Evolutionary conservation across 1,139 yeast species (phyloP), one percentile per base, ranked within the genome.

Genomic region (Nakaseomyces bracarensis): DNA sequence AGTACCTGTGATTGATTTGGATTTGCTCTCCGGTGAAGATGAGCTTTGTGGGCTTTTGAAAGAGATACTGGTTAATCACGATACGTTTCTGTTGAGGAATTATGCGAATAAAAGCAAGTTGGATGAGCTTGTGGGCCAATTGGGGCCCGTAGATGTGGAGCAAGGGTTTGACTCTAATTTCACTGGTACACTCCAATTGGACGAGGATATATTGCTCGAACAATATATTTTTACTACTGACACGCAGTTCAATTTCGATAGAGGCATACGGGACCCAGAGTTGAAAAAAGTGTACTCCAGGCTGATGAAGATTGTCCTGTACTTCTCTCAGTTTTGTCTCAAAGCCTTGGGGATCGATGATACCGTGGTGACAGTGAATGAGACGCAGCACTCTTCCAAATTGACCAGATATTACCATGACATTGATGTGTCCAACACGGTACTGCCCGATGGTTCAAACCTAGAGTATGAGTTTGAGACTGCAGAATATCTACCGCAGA

Each of bases 111-210:
- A 47, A 36, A 48, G 43, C 2, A 40, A 41, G 1, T 35, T 59
- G 19, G 50, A 47, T 29, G 43, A 34, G 3, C 42, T 53, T 36
- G 6, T 49, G 14, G 37, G 30, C 2, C 39, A 37, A 8, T 38
- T 51, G 28, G 10, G 29, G 8, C 21, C 22, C n/a, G 28, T 13
- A 1, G 53, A 45, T 8, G 26, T 39, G 2, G 52, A 53, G 5
- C 51, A 49, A 25, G 54, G 51, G n/a, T 52, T 58, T 27, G 61
- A 57, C 46, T 51, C 52, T 6, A 50, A 50, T 37, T 58, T 60
- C 37, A 52, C 58, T 1, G 64, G 63, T 1, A 42, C 47, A 7
- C 25, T 50, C 14, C 35, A 37, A 6, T 14, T 53, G 9, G 45
- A 41, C 4, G 49, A 49, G 9, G 50, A 49, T 22, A 21, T 46